Conservation (phyloP, 352 stramenopile genomes). For the Thraustochytrium striatum region DNA sequence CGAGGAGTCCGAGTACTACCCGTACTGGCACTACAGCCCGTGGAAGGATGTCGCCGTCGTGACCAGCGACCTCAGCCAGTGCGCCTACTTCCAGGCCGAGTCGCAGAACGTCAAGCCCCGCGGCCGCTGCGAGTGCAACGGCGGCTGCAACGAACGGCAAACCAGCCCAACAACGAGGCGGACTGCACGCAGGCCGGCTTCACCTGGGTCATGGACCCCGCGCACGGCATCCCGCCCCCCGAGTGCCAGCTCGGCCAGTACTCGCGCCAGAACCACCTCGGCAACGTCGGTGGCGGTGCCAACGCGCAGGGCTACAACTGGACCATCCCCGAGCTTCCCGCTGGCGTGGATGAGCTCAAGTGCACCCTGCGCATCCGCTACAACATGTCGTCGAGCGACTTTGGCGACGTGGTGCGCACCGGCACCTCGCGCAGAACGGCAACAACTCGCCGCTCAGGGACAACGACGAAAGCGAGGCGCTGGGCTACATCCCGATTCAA, state of each 20-base stretch:
- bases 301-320: conserved; percentile 41
- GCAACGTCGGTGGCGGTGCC: conserved; percentile 51
- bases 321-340: conserved; percentile 22
- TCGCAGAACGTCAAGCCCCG: conserved; percentile 52
- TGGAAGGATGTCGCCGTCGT: conserved; percentile 59
- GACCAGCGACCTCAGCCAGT: conserved; percentile 28
- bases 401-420: conserved; percentile 46
- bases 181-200: conserved; percentile 52
- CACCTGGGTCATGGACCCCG: conserved; percentile 44
- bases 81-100: conserved; percentile 55
- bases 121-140: conserved; percentile 4
- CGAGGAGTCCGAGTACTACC: conserved; percentile 59
- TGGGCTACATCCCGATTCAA: conserved; percentile 53
- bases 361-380: conserved; percentile 55
- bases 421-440: conserved; percentile 46
- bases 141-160: conserved; percentile 12
- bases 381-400: conserved; percentile 53
- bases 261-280: conserved; percentile 57
- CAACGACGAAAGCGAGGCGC: conserved; percentile 45
- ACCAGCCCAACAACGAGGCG: conserved; percentile 54
- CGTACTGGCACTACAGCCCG: conserved; percentile 55
- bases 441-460: conserved; percentile 47
- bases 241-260: conserved; percentile 52
- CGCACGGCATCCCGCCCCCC: conserved; percentile 18
- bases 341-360: conserved; percentile 26